Conservation (phyloP, 2,329 filamentous ascomycete genomes). For the Fusarium tjaetaba region DNA sequence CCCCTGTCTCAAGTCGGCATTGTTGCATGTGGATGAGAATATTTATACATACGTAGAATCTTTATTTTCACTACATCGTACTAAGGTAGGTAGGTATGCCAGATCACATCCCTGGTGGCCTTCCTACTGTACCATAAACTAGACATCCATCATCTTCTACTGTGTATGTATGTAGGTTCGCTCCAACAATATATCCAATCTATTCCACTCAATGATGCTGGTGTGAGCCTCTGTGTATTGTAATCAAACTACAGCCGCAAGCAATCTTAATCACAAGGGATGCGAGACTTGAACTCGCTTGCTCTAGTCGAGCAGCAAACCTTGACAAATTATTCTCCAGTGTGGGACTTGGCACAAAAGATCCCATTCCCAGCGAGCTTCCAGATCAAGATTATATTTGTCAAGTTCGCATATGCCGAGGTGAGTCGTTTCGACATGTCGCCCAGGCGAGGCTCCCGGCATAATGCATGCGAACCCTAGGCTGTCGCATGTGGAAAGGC, state of each 20-base stretch:
- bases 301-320: not conserved
- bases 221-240: not conserved
- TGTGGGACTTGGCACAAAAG: conserved; percentile 11
- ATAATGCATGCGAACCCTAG: not conserved
- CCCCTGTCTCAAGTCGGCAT: not conserved
- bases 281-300: not conserved
- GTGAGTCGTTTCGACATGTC: not conserved
- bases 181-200: not conserved
- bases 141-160: not conserved
- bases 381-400: conserved; percentile 19
- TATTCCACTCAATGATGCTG: not conserved
- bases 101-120: not conserved
- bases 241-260: not conserved
- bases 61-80: not conserved
- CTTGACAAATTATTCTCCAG: not conserved
- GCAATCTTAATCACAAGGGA: not conserved
- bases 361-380: conserved; percentile 5
- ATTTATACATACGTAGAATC: not conserved
- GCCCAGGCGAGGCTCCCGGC: not conserved
- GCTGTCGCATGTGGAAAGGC: conserved; percentile 9
- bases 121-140: not conserved
- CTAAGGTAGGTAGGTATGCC: not conserved
- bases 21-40: not conserved
- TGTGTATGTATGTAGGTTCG: not conserved
- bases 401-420: conserved; percentile 22